phyloP scores from a whole-genome alignment of 495 filamentous ascomycete species.

The Penicilliopsis zonata region DNA sequence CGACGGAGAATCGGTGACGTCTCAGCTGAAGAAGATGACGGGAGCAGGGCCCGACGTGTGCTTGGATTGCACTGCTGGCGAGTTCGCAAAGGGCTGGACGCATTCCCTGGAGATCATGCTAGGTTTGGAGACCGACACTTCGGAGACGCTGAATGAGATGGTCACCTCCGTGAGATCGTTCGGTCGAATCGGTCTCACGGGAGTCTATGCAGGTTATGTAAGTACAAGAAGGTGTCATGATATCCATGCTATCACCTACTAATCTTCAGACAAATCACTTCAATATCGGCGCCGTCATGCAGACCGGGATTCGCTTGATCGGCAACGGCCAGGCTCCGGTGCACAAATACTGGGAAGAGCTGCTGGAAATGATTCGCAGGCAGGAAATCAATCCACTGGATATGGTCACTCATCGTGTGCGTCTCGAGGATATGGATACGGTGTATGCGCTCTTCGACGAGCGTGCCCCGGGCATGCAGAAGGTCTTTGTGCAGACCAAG shows the following conservation, averaged over 20 bases:
- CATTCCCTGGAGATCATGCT: constrained; percentile 66
- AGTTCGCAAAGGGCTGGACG: constrained; percentile 74
- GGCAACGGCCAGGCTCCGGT: constrained; percentile 82
- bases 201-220: constrained; percentile 73
- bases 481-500: constrained; percentile 59
- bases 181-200: constrained; percentile 66
- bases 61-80: constrained; percentile 74
- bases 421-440: constrained; percentile 59
- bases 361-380: constrained; percentile 55
- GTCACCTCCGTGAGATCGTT: constrained; percentile 64
- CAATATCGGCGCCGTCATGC: constrained; percentile 78
- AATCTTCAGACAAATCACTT: constrained; percentile 57
- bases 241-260: not conserved
- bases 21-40: constrained; percentile 60
- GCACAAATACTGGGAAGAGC: constrained; percentile 69
- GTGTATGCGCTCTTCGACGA: constrained; percentile 62
- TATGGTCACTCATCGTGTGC: constrained; percentile 72
- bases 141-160: constrained; percentile 83
- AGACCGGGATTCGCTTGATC: constrained; percentile 69
- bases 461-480: constrained; percentile 57
- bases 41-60: constrained; percentile 62
- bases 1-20: constrained; percentile 48
- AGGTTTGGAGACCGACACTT: constrained; percentile 74
- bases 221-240: constrained; percentile 14
- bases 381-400: constrained; percentile 65